A percentile compares a stretch with the other conserved stretches of the same genome.
phyloP scores from a whole-genome alignment of 2,329 filamentous ascomycete genomes.

The Stemphylium vesicarium region DNA sequence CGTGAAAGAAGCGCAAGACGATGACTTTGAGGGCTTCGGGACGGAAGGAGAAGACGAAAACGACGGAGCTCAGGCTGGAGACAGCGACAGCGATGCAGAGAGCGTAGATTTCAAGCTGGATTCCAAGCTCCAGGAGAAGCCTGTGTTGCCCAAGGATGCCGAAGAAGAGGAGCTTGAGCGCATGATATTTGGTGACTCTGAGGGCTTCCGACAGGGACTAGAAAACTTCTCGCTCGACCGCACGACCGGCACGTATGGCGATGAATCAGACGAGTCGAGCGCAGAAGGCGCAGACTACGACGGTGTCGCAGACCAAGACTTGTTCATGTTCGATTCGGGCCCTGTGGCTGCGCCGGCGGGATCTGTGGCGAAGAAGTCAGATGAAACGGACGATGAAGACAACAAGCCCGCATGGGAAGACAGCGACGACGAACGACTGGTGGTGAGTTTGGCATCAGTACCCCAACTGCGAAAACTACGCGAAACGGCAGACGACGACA shows the following conservation, averaged over 20 bases:
- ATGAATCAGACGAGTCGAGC: constrained; percentile 53
- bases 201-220: constrained; percentile 79
- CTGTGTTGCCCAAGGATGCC: constrained; percentile 70
- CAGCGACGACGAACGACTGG: constrained; percentile 90
- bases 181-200: constrained; percentile 84
- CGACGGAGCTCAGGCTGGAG: constrained; percentile 7
- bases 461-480: constrained; percentile 83
- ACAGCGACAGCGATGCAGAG: constrained; percentile 29
- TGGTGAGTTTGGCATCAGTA: constrained; percentile 79
- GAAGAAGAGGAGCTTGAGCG: constrained; percentile 86
- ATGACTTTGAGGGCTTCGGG: constrained; percentile 39
- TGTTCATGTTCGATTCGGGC: constrained; percentile 83
- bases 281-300: constrained; percentile 60
- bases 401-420: constrained; percentile 80
- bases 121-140: constrained; percentile 30
- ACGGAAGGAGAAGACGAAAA: constrained; percentile 16
- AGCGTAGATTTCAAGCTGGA: constrained; percentile 30
- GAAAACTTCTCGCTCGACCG: constrained; percentile 61
- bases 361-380: constrained; percentile 50
- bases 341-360: constrained; percentile 52
- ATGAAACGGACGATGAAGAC: constrained; percentile 47
- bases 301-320: constrained; percentile 76
- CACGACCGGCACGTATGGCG: constrained; percentile 39
- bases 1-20: constrained; percentile 21
- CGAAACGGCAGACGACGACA: constrained; percentile 79